phyloP scores from a whole-genome alignment of 1,284 basidiomycete genomes.

The Cutaneotrichosporon sp. region DNA sequence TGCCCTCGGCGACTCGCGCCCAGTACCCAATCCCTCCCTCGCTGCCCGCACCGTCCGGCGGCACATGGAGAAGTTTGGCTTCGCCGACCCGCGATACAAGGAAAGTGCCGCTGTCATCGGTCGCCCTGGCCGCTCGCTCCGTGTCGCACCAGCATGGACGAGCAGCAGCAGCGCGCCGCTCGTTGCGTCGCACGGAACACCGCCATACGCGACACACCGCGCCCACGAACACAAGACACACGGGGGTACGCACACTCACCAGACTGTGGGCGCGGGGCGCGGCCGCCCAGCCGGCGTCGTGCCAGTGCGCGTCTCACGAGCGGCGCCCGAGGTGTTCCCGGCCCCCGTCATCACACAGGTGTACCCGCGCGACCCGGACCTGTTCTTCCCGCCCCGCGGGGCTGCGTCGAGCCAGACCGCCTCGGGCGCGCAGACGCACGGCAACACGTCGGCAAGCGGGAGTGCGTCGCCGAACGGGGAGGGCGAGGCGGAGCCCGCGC shows the following conservation, averaged over 20 bases:
- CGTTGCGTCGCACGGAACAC: neutral
- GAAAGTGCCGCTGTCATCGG: constrained; percentile 19
- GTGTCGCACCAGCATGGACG: constrained; percentile 25
- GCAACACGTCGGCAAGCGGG: neutral
- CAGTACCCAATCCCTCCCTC: neutral
- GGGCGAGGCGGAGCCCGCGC: constrained; percentile 1
- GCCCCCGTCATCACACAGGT: constrained; percentile 23
- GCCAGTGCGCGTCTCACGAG: constrained; percentile 1
- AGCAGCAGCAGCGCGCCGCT: too few relatives aligned
- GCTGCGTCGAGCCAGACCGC: constrained; percentile 9
- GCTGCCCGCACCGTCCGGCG: neutral
- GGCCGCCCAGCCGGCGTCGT: neutral
- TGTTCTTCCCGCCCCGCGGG: neutral
- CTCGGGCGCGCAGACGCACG: constrained; percentile 4
- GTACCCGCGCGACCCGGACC: constrained; percentile 32
- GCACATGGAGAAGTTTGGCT: constrained; percentile 5
- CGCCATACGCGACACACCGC: neutral
- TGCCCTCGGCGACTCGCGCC: neutral
- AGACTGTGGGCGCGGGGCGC: neutral
- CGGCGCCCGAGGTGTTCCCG: constrained; percentile 26
- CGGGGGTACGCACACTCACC: neutral
- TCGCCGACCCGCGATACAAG: constrained; percentile 24
- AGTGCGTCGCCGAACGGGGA: neutral
- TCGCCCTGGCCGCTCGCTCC: constrained; percentile 11
- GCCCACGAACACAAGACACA: neutral